Percentiles rank a stretch among this genome's conserved stretches.
Conservation (phyloP, 768 basidiomycete species). For the Terana coerulea region DNA sequence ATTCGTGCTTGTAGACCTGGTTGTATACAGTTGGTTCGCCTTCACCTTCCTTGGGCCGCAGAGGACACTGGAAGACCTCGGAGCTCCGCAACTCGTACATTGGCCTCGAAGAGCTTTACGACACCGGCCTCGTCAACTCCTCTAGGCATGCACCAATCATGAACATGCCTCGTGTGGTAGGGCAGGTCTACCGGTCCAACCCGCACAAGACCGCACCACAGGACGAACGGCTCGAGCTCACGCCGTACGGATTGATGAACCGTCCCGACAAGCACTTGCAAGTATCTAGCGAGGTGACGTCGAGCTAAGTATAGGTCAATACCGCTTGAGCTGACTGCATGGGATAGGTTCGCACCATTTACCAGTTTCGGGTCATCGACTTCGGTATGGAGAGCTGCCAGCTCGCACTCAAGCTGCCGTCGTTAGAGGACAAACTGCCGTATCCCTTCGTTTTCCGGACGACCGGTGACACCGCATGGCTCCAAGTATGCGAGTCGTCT, state of each 20-base stretch:
- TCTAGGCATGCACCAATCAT: slow-evolving; percentile 18
- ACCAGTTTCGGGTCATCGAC: slow-evolving; percentile 25
- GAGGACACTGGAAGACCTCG: slow-evolving; percentile 5
- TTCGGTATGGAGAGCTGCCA: slow-evolving; percentile 26
- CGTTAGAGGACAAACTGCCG: slow-evolving; percentile 9
- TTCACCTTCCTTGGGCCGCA: not conserved
- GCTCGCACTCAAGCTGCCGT: slow-evolving; percentile 21
- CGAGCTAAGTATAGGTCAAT: not conserved
- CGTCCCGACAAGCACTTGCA: slow-evolving; percentile 21
- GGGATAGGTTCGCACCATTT: slow-evolving; percentile 18
- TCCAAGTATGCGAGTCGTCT: slow-evolving; percentile 20
- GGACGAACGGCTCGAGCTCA: slow-evolving; percentile 18
- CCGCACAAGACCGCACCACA: slow-evolving; percentile 19
- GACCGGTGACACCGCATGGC: not conserved
- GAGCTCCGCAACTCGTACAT: slow-evolving; percentile 21
- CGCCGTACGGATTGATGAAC: slow-evolving; percentile 17
- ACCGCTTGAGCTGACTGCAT: not conserved
- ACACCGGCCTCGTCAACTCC: slow-evolving; percentile 15
- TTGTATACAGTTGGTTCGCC: slow-evolving; percentile 14
- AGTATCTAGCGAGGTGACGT: slow-evolving; percentile 17
- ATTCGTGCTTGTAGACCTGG: slow-evolving; percentile 16
- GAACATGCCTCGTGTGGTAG: slow-evolving; percentile 19
- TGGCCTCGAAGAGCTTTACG: slow-evolving; percentile 25
- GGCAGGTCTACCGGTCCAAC: slow-evolving; percentile 17
- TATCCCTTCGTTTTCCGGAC: slow-evolving; percentile 16